A percentile compares a stretch with the other conserved stretches of the same genome.
Conservation (phyloP, 2,329 filamentous ascomycete genomes). For the Teratosphaeria destructans region DNA sequence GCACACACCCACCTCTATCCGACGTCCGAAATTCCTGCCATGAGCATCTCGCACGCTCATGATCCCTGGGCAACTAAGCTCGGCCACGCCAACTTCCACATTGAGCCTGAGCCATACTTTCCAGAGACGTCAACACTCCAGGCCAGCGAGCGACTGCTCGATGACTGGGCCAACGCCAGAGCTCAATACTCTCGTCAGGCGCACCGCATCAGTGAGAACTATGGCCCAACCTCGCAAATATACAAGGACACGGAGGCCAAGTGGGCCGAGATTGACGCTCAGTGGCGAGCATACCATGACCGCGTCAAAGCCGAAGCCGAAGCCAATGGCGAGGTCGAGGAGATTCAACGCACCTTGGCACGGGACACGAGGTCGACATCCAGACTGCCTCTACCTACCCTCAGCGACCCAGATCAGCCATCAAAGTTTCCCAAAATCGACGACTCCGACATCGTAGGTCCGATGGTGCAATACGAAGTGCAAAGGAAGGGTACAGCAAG, state of each 20-base stretch:
- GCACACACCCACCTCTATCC: slow-evolving; percentile 35
- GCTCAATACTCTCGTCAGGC: slow-evolving; percentile 84
- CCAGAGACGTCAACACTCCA: slow-evolving; percentile 50
- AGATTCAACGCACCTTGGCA: slow-evolving; percentile 27
- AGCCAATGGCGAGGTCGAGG: slow-evolving; percentile 29
- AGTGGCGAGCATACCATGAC: slow-evolving; percentile 64
- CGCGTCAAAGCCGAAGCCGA: slow-evolving; percentile 37
- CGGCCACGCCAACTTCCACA: slow-evolving; percentile 89
- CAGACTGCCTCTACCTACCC: slow-evolving; percentile 49
- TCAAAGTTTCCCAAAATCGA: slow-evolving; percentile 83
- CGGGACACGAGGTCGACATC: slow-evolving; percentile 45
- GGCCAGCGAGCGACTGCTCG: slow-evolving; percentile 55
- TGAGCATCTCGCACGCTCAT: slow-evolving; percentile 39
- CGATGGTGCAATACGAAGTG: slow-evolving; percentile 54
- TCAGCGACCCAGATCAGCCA: slow-evolving; percentile 54
- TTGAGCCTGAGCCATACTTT: slow-evolving; percentile 69
- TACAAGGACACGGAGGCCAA: slow-evolving; percentile 79
- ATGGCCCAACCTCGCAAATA: slow-evolving; percentile 79
- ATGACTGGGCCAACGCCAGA: slow-evolving; percentile 74
- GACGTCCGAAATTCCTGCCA: slow-evolving; percentile 54
- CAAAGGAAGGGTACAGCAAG: slow-evolving; percentile 19
- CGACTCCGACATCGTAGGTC: slow-evolving; percentile 86
- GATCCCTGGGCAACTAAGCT: slow-evolving; percentile 73
- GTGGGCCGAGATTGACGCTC: slow-evolving; percentile 68
- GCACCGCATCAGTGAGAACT: slow-evolving; percentile 79